Conservation (phyloP, 2,329 filamentous ascomycete species). For the Hypoxylon sp. region DNA sequence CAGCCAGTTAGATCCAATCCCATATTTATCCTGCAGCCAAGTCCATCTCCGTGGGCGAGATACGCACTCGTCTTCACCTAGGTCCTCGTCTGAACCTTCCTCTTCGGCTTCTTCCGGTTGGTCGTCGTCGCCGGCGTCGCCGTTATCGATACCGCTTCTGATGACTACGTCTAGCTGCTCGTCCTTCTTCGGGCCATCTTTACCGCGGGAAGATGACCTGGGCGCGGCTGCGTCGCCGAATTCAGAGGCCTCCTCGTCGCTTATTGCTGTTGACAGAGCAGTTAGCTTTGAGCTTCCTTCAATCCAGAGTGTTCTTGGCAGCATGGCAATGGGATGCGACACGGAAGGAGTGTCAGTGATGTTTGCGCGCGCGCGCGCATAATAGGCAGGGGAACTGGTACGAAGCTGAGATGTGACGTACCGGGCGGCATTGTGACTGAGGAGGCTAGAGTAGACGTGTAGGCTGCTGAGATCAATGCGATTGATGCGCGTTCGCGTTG, state of each 20-base stretch:
- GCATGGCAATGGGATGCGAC: neutral
- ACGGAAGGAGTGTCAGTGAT: neutral
- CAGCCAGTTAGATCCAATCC: constrained; percentile 13
- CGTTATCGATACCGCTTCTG: constrained; percentile 29
- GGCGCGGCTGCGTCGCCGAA: constrained; percentile 32
- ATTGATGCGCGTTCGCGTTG: constrained; percentile 1
- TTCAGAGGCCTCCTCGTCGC: constrained; percentile 53
- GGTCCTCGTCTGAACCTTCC: constrained; percentile 47
- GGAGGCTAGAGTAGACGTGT: neutral
- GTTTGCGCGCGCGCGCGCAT: constrained; percentile 8
- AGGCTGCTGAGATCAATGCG: neutral
- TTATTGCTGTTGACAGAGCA: constrained; percentile 47
- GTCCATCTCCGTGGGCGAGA: constrained; percentile 4
- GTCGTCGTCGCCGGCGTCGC: constrained; percentile 26
- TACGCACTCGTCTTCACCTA: constrained; percentile 43
- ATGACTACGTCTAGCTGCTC: constrained; percentile 38
- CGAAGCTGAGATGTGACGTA: constrained; percentile 23
- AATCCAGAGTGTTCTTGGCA: neutral
- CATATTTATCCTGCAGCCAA: neutral
- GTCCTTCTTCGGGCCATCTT: too few relatives aligned
- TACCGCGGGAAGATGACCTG: too few relatives aligned
- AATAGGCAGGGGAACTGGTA: neutral
- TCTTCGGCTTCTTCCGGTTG: constrained; percentile 45
- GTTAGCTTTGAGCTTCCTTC: constrained; percentile 8
- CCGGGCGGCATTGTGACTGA: constrained; percentile 29